Evolutionary conservation across 106 monocot genomes (phyloP).

Genomic region (Dioscorea alata): DNA sequence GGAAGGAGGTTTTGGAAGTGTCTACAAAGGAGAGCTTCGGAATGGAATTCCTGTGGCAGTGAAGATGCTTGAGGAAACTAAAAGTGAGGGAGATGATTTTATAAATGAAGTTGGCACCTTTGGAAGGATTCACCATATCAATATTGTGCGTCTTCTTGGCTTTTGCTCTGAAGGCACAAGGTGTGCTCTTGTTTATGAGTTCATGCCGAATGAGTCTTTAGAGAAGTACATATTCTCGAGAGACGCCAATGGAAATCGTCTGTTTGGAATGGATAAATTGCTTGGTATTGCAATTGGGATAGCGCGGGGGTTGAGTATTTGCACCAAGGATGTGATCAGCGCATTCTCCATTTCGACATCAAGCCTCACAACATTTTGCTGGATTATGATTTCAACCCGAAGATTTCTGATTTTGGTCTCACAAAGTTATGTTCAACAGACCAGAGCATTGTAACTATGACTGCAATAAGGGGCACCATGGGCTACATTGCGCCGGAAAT

Average conservation of each 20-base stretch:
- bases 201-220: slow-evolving; percentile 14
- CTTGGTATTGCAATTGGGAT: background rate
- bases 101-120: slow-evolving; percentile 20
- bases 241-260: background rate
- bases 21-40: slow-evolving; percentile 11
- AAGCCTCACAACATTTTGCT: slow-evolving; percentile 14
- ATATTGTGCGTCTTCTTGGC: slow-evolving; percentile 10
- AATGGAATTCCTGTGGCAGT: slow-evolving; percentile 17
- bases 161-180: slow-evolving; percentile 9
- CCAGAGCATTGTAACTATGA: slow-evolving; percentile 1
- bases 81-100: slow-evolving; percentile 10
- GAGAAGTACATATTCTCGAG: slow-evolving; percentile 10
- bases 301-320: slow-evolving; percentile 9
- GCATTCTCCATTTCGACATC: slow-evolving; percentile 15
- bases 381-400: slow-evolving; percentile 3
- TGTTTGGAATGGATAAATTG: background rate
- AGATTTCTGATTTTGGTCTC: slow-evolving; percentile 16
- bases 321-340: slow-evolving; percentile 10
- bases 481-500: slow-evolving; percentile 13
- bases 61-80: background rate
- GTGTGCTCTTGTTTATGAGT: slow-evolving; percentile 15
- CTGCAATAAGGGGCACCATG: slow-evolving; percentile 8
- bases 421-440: slow-evolving; percentile 12
- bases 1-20: slow-evolving; percentile 15
- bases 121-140: slow-evolving; percentile 14